These are phyloP conservation scores for Paxillus rubicundulus DNA, from an alignment of 768 basidiomycete genomes.

Conservation along the genomic window DNA sequence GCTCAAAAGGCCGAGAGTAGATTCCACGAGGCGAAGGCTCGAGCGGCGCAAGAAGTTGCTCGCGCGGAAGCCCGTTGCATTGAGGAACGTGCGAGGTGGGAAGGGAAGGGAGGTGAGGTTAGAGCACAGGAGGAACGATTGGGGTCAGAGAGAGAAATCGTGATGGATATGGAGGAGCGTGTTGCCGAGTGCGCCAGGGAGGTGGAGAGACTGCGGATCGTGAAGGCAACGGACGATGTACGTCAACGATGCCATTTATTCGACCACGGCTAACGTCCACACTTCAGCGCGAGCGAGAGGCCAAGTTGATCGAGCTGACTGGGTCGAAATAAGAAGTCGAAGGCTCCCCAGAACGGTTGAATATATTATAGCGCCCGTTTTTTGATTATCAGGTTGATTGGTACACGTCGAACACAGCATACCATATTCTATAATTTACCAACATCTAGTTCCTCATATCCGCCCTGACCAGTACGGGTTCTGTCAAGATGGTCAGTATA, in stretches of 20 bases:
- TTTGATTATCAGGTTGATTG: not conserved
- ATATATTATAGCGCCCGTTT: not conserved
- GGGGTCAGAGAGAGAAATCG: conserved; percentile 50
- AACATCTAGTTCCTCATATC: not conserved
- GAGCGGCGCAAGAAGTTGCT: conserved; percentile 48
- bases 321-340: conserved; percentile 6
- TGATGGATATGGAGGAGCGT: conserved; percentile 56
- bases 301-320: conserved; percentile 42
- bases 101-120: conserved; percentile 49
- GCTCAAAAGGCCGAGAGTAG: conserved; percentile 65
- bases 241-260: conserved; percentile 10
- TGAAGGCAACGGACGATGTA: conserved; percentile 67
- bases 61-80: conserved; percentile 44
- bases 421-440: not conserved
- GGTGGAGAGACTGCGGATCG: conserved; percentile 61
- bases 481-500: conserved; percentile 16
- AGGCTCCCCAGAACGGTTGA: not conserved
- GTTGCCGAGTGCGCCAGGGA: conserved; percentile 72
- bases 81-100: conserved; percentile 59
- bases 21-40: conserved; percentile 60
- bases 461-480: not conserved
- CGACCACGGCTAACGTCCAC: conserved; percentile 3
- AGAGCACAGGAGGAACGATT: conserved; percentile 46
- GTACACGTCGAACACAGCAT: not conserved
- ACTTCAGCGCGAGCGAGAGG: conserved; percentile 51